Percentiles rank a stretch among this genome's conserved stretches.
Evolutionary conservation across 192 early-diverging fungal genomes (phyloP).

Genomic region (Linnemannia elongata): DNA sequence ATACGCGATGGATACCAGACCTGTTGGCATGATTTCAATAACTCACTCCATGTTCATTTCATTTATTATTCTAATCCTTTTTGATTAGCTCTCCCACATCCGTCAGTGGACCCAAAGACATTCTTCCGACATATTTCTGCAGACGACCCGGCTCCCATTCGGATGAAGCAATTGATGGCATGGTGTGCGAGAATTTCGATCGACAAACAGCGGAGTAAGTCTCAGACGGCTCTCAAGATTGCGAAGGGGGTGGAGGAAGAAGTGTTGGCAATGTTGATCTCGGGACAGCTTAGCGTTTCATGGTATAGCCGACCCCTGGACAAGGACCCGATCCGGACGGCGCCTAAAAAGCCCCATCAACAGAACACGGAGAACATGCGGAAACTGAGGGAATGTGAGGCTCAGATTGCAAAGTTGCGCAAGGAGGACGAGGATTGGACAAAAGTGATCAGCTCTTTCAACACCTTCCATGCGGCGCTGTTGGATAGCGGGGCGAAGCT

Average conservation of each 20-base stretch:
- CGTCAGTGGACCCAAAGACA: slow-evolving; percentile 38
- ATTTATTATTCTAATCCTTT: neutral
- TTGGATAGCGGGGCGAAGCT: slow-evolving; percentile 32
- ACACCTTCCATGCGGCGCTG: slow-evolving; percentile 48
- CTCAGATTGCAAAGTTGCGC: slow-evolving; percentile 45
- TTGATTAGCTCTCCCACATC: slow-evolving; percentile 38
- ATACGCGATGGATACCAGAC: too few species aligned
- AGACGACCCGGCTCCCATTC: slow-evolving; percentile 39
- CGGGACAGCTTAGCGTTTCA: slow-evolving; percentile 32
- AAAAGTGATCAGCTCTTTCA: slow-evolving; percentile 42
- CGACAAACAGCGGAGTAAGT: slow-evolving; percentile 17
- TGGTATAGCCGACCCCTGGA: slow-evolving; percentile 47
- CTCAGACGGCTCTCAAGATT: slow-evolving; percentile 31
- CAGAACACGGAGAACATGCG: slow-evolving; percentile 41
- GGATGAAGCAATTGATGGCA: slow-evolving; percentile 53
- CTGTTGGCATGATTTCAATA: too few species aligned
- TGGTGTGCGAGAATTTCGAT: slow-evolving; percentile 45
- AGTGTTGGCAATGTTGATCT: slow-evolving; percentile 16
- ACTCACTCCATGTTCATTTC: neutral
- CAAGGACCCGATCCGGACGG: slow-evolving; percentile 12
- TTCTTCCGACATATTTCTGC: slow-evolving; percentile 54
- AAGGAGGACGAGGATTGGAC: slow-evolving; percentile 54
- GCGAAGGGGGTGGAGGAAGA: slow-evolving; percentile 49
- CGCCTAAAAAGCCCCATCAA: slow-evolving; percentile 45
- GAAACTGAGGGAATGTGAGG: slow-evolving; percentile 37